phyloP scores from a whole-genome alignment of 202 grass and related monocot species.

The Schoenoplectus tabernaemontani region DNA sequence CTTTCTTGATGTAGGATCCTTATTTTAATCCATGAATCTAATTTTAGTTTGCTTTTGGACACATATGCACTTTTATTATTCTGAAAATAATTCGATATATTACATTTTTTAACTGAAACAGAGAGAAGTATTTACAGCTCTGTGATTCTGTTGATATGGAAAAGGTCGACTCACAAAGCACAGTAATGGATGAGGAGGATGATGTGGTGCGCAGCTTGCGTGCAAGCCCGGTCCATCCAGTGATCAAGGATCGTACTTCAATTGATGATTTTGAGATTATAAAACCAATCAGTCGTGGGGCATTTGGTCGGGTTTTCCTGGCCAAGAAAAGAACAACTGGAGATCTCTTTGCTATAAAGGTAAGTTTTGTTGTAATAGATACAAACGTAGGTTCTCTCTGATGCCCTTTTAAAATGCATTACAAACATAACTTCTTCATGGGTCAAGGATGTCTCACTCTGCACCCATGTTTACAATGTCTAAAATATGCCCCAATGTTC shows the following conservation, averaged over 20 bases:
- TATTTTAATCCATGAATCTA: constrained; percentile 14
- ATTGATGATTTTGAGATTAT: constrained; percentile 99
- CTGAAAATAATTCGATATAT: constrained; percentile 15
- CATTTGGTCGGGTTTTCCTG: constrained; percentile 98
- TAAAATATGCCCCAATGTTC: neutral
- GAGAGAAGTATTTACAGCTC: constrained; percentile 98
- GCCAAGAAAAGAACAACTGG: constrained; percentile 99
- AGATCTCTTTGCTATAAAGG: constrained; percentile 99
- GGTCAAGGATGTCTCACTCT: neutral
- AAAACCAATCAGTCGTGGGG: constrained; percentile 97
- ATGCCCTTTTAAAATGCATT: neutral
- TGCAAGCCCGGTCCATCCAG: constrained; percentile 87
- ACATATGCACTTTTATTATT: constrained; percentile 25
- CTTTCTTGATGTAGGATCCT: constrained; percentile 6
- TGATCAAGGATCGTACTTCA: constrained; percentile 85
- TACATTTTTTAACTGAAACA: constrained; percentile 35
- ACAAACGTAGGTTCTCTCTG: neutral
- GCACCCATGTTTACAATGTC: neutral
- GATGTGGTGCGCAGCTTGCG: constrained; percentile 92
- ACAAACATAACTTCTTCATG: neutral
- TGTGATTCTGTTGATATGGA: constrained; percentile 94
- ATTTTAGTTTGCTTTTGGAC: constrained; percentile 18
- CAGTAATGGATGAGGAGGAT: constrained; percentile 98
- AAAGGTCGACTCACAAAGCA: constrained; percentile 80
- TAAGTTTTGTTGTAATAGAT: constrained; percentile 29